Evolutionary conservation across 305 asterid genomes (phyloP), one percentile per base, ranked within the genome.

Genomic region (Rubia balearica): DNA sequence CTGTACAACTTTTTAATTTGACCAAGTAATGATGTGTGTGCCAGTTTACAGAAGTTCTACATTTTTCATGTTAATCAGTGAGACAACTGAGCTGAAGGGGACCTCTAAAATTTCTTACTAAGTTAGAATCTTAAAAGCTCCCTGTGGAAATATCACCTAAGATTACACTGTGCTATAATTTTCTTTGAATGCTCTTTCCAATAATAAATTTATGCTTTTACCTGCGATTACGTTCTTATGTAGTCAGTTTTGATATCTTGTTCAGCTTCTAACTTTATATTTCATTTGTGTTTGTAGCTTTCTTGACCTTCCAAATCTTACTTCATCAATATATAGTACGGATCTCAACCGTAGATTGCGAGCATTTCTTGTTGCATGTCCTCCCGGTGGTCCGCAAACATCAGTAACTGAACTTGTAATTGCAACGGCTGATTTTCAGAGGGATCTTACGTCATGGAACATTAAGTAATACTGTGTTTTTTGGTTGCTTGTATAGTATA

Each of bases 341-440:
- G 97, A 91, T 81, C 91, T 94, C 65, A 80, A 73, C 75, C 82
- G 71, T 75, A 83, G 99, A 84, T 74, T 94, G 75, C 86, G 88
- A 56, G 82, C 89, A 27, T 94, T 94, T 74, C 99, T 94, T 21
- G 75, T 88, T 66, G 83, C 98, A 56, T 89, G 92, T 73, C 95
- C 96, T 79, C 99, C 99, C 10, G 68, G 87, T 59, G 85, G 93
- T 53, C 98, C 98, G 42, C 81, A 90, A 7, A 81, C 87, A 68
- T 88, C 87, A 0, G 95, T 91, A 6, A 91, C 85, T 1, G 91
- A 85, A 74, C 96, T 94, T 45, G 84, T 89, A 30, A 76, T 91
- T 51, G 87, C 96, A 33, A 86, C 97, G 53, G 90, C 99, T 70
- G 98, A 94, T 82, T 85, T 91, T 77, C 96, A 94, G 72, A 87